Percentiles rank a stretch among this genome's conserved stretches.
Evolutionary conservation across 2,329 filamentous ascomycete genomes (phyloP).

Genomic region (Fusarium sulawesiense): DNA sequence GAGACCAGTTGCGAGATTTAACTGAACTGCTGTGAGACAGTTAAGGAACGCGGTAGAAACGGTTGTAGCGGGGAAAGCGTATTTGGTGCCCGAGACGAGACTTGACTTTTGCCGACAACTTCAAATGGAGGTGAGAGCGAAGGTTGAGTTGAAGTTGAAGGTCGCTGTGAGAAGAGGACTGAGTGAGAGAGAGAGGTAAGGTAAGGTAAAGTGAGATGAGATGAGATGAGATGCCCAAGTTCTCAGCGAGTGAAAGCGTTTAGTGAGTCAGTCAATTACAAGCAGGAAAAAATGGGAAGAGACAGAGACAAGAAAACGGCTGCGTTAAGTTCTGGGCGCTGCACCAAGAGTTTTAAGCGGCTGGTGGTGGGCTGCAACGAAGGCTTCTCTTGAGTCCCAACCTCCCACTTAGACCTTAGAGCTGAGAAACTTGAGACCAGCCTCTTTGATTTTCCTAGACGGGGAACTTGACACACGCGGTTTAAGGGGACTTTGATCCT

Average conservation of each 20-base stretch:
- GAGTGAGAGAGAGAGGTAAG: constrained; percentile 9
- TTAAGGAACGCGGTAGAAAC: constrained; percentile 30
- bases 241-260: constrained; percentile 6
- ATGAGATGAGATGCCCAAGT: constrained; percentile 3
- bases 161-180: constrained; percentile 17
- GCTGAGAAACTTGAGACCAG: constrained; percentile 36
- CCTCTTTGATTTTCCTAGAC: constrained; percentile 46
- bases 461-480: constrained; percentile 33
- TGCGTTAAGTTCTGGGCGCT: constrained; percentile 44
- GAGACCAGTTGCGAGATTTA: constrained; percentile 28
- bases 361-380: constrained; percentile 41
- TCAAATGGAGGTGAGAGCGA: constrained; percentile 5
- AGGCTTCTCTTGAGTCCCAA: constrained; percentile 48
- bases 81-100: constrained; percentile 29
- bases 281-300: constrained; percentile 19
- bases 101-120: constrained; percentile 3
- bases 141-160: constrained; percentile 8
- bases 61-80: constrained; percentile 27
- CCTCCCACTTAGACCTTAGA: constrained; percentile 49
- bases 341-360: constrained; percentile 51
- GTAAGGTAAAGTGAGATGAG: constrained; percentile 15
- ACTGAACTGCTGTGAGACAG: constrained; percentile 29
- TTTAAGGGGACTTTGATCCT: constrained; percentile 36
- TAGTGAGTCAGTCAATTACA: constrained; percentile 15
- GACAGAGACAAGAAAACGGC: constrained; percentile 21